These are phyloP conservation scores for Paramecium primaurelia DNA, from an alignment of 73 alveolate species.

Conservation along the genomic window DNA sequence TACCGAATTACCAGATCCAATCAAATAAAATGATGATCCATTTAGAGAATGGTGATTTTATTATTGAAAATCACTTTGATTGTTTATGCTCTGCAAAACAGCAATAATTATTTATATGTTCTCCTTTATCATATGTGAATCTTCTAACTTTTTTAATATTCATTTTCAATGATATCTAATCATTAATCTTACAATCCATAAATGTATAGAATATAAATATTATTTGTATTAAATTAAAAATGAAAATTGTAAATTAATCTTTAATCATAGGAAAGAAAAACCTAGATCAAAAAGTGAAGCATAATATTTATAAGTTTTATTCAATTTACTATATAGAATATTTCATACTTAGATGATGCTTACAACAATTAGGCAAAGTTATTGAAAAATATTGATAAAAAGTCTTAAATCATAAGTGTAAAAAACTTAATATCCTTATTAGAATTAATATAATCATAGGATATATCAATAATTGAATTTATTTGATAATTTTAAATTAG, in stretches of 20 bases:
- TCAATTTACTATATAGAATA: too few species aligned
- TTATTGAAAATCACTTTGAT: neutral
- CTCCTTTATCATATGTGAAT: neutral
- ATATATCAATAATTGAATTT: neutral
- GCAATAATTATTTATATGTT: neutral
- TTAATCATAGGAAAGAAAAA: neutral
- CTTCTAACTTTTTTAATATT: neutral
- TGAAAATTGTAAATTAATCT: neutral
- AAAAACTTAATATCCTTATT: too few species aligned
- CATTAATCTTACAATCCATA: neutral
- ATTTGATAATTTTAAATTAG: neutral
- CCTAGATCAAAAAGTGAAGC: neutral
- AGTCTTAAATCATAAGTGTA: neutral
- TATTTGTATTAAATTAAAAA: neutral
- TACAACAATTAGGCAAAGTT: too few species aligned
- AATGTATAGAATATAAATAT: neutral
- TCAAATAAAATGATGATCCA: conserved; percentile 82
- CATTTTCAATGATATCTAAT: neutral
- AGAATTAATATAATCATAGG: neutral
- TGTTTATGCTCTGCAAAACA: conserved; percentile 22
- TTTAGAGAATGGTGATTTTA: conserved; percentile 81
- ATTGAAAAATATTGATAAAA: too few species aligned
- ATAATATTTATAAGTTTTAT: too few species aligned
- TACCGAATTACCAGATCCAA: conserved; percentile 74
- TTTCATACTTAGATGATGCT: neutral